phyloP scores from a whole-genome alignment of 352 stramenopile species.

The Phytophthora syringae region DNA sequence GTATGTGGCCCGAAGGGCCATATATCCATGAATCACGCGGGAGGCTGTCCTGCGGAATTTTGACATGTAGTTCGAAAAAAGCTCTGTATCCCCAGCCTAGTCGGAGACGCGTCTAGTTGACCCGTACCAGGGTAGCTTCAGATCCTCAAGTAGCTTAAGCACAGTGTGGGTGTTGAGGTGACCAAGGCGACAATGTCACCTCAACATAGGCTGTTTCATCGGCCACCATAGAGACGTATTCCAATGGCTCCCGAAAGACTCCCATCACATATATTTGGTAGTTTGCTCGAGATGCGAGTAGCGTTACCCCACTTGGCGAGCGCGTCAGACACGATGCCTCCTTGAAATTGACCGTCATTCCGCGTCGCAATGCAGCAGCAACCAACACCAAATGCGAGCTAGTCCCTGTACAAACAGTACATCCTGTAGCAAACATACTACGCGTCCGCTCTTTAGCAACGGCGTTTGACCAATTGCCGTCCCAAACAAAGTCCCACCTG shows the following conservation, averaged over 20 bases:
- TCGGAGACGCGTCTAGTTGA: too few relatives aligned
- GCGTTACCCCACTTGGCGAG: background rate
- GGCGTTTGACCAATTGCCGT: slow-evolving; percentile 2
- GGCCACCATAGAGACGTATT: background rate
- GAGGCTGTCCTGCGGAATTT: too few relatives aligned
- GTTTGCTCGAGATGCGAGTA: background rate
- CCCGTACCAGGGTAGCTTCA: background rate
- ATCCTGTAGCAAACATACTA: slow-evolving; percentile 13
- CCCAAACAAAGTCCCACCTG: background rate
- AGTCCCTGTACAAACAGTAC: slow-evolving; percentile 12
- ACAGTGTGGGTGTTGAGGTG: slow-evolving; percentile 16
- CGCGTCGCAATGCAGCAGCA: background rate
- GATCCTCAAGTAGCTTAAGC: background rate
- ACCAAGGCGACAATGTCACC: slow-evolving; percentile 1
- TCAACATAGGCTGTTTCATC: slow-evolving; percentile 1
- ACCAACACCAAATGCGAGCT: slow-evolving; percentile 10
- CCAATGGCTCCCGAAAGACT: background rate
- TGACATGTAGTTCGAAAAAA: too few relatives aligned
- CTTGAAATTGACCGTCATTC: slow-evolving; percentile 5
- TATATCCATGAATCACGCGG: too few relatives aligned
- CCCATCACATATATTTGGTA: slow-evolving; percentile 3
- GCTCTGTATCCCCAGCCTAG: too few relatives aligned
- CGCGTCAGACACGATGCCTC: background rate
- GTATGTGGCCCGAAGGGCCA: too few relatives aligned
- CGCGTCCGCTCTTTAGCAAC: background rate